phyloP scores from a whole-genome alignment of 352 stramenopile species.

The Phytopythium delawarense region DNA sequence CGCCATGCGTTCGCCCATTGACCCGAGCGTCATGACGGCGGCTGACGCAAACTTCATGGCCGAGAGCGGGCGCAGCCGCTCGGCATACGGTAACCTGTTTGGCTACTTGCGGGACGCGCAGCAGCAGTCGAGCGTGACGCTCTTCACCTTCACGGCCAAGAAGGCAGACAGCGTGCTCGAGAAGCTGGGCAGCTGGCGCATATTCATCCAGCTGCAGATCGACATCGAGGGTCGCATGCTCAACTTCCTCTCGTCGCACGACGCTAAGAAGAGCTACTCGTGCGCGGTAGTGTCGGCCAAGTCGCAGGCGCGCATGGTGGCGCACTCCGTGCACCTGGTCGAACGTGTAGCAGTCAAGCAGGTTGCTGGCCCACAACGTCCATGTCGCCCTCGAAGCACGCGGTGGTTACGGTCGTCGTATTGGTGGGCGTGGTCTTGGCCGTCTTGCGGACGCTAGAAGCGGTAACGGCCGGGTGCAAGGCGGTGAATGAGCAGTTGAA shows the following conservation, averaged over 20 bases:
- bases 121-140: slow-evolving; percentile 60
- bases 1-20: slow-evolving; percentile 21
- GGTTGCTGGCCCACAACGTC: too few species aligned
- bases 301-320: slow-evolving; percentile 60
- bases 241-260: slow-evolving; percentile 74
- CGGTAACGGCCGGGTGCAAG: too few species aligned
- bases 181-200: slow-evolving; percentile 76
- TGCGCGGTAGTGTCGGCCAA: slow-evolving; percentile 74
- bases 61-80: slow-evolving; percentile 65
- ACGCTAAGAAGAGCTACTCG: slow-evolving; percentile 74
- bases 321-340: too few species aligned
- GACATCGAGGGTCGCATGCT: slow-evolving; percentile 80
- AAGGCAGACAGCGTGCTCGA: slow-evolving; percentile 83
- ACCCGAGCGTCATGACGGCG: slow-evolving; percentile 16
- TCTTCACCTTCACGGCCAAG: slow-evolving; percentile 85
- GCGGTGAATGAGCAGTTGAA: too few species aligned
- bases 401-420: too few species aligned
- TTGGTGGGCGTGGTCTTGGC: too few species aligned
- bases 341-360: too few species aligned
- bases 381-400: too few species aligned
- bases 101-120: slow-evolving; percentile 43
- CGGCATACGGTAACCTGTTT: slow-evolving; percentile 72
- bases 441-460: too few species aligned
- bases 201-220: slow-evolving; percentile 78
- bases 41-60: slow-evolving; percentile 32